Conservation (phyloP, 2,329 filamentous ascomycete genomes). For the Orbilia blumenaviensis region DNA sequence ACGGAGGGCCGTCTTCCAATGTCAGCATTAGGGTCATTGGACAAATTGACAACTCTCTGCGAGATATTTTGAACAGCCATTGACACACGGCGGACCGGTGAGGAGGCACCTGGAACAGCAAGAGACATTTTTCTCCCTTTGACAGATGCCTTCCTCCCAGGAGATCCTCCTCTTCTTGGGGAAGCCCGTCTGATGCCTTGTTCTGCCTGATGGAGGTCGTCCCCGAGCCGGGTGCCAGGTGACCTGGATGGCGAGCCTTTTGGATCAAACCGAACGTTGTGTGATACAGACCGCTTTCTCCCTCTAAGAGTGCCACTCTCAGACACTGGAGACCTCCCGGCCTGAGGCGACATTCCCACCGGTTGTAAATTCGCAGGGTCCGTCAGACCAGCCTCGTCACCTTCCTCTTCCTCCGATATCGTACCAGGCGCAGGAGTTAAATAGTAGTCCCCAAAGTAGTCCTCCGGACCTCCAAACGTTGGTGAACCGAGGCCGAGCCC, state of each 20-base stretch:
- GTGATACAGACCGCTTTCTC: conserved; percentile 53
- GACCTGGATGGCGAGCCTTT: conserved; percentile 51
- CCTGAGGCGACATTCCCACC: conserved; percentile 52
- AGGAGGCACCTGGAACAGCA: conserved; percentile 59
- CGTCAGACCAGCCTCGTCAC: conserved; percentile 55
- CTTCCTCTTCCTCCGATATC: conserved; percentile 52
- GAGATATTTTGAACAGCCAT: conserved; percentile 75
- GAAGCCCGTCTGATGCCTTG: conserved; percentile 55
- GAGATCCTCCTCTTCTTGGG: conserved; percentile 31
- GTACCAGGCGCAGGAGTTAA: conserved; percentile 7
- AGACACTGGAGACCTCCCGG: background rate
- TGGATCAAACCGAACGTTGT: conserved; percentile 55
- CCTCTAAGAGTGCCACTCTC: conserved; percentile 35
- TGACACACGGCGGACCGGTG: conserved; percentile 65
- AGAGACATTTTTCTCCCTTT: conserved; percentile 49
- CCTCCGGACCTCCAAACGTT: conserved; percentile 49
- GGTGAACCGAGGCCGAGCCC: conserved; percentile 41
- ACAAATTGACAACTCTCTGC: conserved; percentile 95
- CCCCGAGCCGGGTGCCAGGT: conserved; percentile 56
- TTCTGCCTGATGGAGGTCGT: conserved; percentile 57
- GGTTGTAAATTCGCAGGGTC: conserved; percentile 56
- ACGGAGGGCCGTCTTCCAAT: conserved; percentile 72
- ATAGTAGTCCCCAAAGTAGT: conserved; percentile 48
- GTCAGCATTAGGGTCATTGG: conserved; percentile 79
- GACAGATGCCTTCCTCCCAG: conserved; percentile 28